A percentile compares a stretch with the other conserved stretches of the same genome.
phyloP scores from a whole-genome alignment of 1,284 basidiomycete genomes.

The Malassezia brasiliensis region DNA sequence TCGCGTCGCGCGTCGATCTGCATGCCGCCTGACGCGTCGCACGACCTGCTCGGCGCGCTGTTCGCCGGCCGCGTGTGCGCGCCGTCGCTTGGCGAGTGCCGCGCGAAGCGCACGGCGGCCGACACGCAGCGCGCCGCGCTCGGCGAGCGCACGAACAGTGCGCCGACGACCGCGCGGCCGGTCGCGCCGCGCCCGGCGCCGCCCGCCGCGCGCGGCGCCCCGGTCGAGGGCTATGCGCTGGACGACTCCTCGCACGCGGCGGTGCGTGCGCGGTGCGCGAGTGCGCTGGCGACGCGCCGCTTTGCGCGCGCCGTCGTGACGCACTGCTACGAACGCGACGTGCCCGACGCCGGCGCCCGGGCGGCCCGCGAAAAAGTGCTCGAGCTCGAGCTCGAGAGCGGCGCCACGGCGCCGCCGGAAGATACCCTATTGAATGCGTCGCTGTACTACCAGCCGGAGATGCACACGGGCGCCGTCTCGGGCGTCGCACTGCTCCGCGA shows the following conservation, averaged over 20 bases:
- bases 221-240: neutral
- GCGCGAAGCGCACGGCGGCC: too few relatives aligned
- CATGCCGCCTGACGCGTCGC: too few relatives aligned
- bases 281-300: neutral
- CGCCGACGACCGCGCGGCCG: too few relatives aligned
- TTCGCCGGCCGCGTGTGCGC: neutral
- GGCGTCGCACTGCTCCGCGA: constrained; percentile 28
- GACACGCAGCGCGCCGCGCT: too few relatives aligned
- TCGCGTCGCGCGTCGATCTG: neutral
- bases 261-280: neutral
- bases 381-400: neutral
- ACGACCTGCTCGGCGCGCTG: neutral
- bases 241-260: neutral
- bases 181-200: too few relatives aligned
- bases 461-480: neutral
- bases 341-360: neutral
- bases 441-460: constrained; percentile 5
- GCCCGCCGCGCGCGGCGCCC: too few relatives aligned
- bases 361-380: constrained; percentile 11
- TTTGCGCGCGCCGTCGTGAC: constrained; percentile 4
- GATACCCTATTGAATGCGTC: neutral
- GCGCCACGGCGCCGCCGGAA: neutral
- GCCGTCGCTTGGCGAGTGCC: too few relatives aligned
- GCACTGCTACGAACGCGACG: neutral
- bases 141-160: too few relatives aligned